A percentile compares a stretch with the other conserved stretches of the same genome.
phyloP scores from a whole-genome alignment of 805 yeast species.

The Candida anglica region DNA sequence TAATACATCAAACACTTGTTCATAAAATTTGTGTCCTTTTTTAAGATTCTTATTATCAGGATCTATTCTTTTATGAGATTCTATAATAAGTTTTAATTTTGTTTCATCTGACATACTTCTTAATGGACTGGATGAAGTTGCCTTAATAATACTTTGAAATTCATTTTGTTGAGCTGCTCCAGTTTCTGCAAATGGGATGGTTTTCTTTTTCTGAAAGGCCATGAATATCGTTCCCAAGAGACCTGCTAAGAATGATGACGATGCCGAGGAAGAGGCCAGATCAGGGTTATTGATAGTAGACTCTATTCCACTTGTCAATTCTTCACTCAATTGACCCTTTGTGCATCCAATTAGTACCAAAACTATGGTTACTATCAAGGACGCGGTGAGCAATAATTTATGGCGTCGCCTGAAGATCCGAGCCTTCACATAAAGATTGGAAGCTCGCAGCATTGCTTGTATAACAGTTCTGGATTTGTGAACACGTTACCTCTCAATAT shows the following conservation, averaged over 20 bases:
- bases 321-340: no score
- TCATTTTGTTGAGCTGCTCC: slow-evolving; percentile 7
- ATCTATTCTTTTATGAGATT: slow-evolving; percentile 6
- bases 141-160: slow-evolving; percentile 7
- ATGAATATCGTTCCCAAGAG: not conserved
- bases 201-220: slow-evolving; percentile 5
- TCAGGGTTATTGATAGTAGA: no score
- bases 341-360: not conserved
- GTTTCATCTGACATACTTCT: slow-evolving; percentile 4
- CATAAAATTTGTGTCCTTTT: slow-evolving; percentile 40
- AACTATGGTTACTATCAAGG: slow-evolving; percentile 1
- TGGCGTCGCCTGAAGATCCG: slow-evolving; percentile 6
- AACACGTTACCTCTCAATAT: no score
- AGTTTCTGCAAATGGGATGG: slow-evolving; percentile 10
- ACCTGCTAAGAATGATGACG: not conserved
- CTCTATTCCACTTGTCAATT: no score
- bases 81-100: slow-evolving; percentile 5
- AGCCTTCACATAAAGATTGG: no score
- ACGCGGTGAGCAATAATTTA: slow-evolving; percentile 1
- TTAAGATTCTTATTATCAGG: slow-evolving; percentile 12
- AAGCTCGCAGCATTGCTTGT: no score
- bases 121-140: slow-evolving; percentile 2
- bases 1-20: slow-evolving; percentile 37
- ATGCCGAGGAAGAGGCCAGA: no score
- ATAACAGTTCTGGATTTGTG: no score